phyloP scores from a whole-genome alignment of 1,139 yeast species.

The Pichia sp. region DNA sequence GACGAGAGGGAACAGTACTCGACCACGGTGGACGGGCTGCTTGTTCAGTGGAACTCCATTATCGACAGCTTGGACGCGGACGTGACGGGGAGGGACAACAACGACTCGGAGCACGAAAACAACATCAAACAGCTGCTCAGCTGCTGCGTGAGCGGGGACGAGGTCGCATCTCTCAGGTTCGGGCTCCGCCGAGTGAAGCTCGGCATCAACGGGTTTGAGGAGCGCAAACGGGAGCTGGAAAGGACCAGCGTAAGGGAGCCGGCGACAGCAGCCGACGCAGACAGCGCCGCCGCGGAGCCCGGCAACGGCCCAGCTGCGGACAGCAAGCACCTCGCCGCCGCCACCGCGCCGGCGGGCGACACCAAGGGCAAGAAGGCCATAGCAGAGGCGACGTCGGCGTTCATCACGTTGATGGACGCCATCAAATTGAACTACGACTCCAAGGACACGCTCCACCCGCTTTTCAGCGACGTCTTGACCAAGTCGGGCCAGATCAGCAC shows the following conservation, averaged over 20 bases:
- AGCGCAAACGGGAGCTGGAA: constrained; percentile 24
- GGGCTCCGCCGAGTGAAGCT: constrained; percentile 9
- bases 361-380: constrained; percentile 22
- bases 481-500: constrained; percentile 60
- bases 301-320: too few relatives aligned
- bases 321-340: too few relatives aligned
- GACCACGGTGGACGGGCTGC: constrained; percentile 1
- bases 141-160: constrained; percentile 21
- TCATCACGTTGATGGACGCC: constrained; percentile 96
- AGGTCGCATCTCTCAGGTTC: constrained; percentile 6
- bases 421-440: constrained; percentile 77
- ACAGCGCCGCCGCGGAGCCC: too few relatives aligned
- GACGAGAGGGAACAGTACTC: constrained; percentile 1
- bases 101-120: not conserved
- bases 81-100: not conserved
- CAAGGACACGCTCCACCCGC: constrained; percentile 86
- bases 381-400: constrained; percentile 45
- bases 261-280: too few relatives aligned
- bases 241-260: not conserved
- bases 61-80: not conserved
- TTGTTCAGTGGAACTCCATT: constrained; percentile 7
- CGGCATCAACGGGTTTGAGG: constrained; percentile 13
- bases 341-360: not conserved
- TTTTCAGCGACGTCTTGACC: constrained; percentile 74
- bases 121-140: not conserved